phyloP scores from a whole-genome alignment of 176 grass and related monocot genomes.

The Oryza glaberrima region DNA sequence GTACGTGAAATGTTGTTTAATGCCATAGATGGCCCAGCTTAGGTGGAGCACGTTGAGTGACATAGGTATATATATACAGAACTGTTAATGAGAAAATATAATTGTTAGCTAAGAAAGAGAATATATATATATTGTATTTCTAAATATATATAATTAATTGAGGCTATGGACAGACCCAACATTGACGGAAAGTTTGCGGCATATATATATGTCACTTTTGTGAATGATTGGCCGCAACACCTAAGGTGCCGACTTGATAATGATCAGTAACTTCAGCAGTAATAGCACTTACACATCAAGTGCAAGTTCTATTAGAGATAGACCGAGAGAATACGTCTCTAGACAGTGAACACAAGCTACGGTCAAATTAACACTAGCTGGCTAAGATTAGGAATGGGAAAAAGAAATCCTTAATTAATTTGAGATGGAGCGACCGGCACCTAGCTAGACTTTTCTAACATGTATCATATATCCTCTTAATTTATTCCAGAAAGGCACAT shows the following conservation, averaged over 20 bases:
- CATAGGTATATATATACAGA: too few species aligned
- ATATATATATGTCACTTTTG: not conserved
- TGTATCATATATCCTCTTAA: not conserved
- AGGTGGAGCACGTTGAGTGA: too few species aligned
- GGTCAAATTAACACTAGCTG: not conserved
- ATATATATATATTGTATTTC: too few species aligned
- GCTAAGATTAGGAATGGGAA: not conserved
- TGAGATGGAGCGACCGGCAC: not conserved
- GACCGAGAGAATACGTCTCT: conserved; percentile 26
- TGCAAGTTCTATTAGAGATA: not conserved
- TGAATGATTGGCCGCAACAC: conserved; percentile 14
- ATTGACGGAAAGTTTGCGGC: conserved; percentile 8
- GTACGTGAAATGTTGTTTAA: too few species aligned
- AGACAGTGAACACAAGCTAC: not conserved
- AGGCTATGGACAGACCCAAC: not conserved
- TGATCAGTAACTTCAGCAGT: not conserved
- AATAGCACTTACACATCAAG: conserved; percentile 39
- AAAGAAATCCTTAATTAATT: not conserved
- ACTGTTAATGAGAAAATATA: too few species aligned
- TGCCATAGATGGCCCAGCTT: too few species aligned
- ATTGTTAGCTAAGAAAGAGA: too few species aligned
- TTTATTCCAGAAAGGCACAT: not conserved
- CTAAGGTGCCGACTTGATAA: conserved; percentile 7
- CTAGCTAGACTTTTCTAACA: conserved; percentile 13
- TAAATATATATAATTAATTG: not conserved